These are phyloP conservation scores for Candida sanyiensis DNA, from an alignment of 805 yeast genomes.

Conservation along the genomic window DNA sequence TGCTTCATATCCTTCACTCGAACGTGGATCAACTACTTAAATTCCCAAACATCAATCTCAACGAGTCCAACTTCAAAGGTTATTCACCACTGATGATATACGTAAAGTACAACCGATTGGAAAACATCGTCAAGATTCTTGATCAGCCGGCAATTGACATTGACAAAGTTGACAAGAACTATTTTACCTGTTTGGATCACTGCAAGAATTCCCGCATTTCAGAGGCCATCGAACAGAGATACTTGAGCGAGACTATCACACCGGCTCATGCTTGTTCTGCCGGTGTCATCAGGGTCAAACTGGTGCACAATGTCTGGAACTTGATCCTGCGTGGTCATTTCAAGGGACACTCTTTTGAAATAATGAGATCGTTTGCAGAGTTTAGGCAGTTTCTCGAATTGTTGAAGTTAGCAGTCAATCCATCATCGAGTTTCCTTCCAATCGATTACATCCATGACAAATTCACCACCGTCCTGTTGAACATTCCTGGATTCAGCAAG, in stretches of 20 bases:
- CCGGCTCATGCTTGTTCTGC: constrained; percentile 22
- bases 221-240: constrained; percentile 28
- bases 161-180: constrained; percentile 23
- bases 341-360: constrained; percentile 11
- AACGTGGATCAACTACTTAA: constrained; percentile 38
- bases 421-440: constrained; percentile 31
- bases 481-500: constrained; percentile 34
- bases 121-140: constrained; percentile 49
- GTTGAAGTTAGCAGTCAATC: constrained; percentile 29
- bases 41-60: constrained; percentile 41
- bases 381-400: constrained; percentile 30
- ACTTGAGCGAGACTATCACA: constrained; percentile 20
- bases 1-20: constrained; percentile 64
- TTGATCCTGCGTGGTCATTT: constrained; percentile 24
- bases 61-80: constrained; percentile 51
- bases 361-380: constrained; percentile 28
- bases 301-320: constrained; percentile 28
- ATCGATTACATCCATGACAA: constrained; percentile 19
- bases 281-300: constrained; percentile 32
- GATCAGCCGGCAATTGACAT: constrained; percentile 45
- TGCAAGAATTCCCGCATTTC: constrained; percentile 35
- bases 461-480: constrained; percentile 17
- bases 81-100: constrained; percentile 69
- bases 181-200: constrained; percentile 40
- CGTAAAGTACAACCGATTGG: constrained; percentile 60